Percentiles rank a stretch among this genome's conserved stretches.
Evolutionary conservation across 2,329 filamentous ascomycete species (phyloP).

Genomic region (Penicillium sp.): DNA sequence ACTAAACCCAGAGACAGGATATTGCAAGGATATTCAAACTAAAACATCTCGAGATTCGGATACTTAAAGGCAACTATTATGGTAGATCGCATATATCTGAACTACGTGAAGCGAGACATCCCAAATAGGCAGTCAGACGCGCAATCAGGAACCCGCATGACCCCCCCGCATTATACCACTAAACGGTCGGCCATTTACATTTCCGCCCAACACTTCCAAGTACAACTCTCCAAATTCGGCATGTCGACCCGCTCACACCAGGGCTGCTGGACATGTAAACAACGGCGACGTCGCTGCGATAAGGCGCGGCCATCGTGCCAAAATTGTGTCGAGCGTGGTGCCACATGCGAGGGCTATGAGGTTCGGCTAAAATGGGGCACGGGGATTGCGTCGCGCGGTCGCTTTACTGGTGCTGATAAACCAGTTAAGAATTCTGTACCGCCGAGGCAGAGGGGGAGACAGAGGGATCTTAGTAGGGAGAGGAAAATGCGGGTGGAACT

Average conservation of each 20-base stretch:
- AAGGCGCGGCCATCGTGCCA: conserved; percentile 25
- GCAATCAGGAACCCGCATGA: neutral
- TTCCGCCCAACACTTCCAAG: neutral
- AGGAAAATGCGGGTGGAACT: conserved; percentile 5
- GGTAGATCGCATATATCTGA: neutral
- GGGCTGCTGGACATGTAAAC: conserved; percentile 35
- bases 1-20: no score
- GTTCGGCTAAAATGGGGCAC: conserved; percentile 31
- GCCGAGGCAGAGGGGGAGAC: conserved; percentile 24
- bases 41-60: no score
- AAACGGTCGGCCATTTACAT: neutral
- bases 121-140: neutral
- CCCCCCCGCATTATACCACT: neutral
- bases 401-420: conserved; percentile 30
- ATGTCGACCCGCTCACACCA: conserved; percentile 33
- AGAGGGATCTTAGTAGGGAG: conserved; percentile 25
- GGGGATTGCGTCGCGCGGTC: conserved; percentile 34
- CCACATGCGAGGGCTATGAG: conserved; percentile 32
- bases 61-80: no score
- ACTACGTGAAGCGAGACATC: neutral
- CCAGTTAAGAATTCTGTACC: conserved; percentile 26
- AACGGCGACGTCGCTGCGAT: conserved; percentile 30
- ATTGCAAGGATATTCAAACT: no score
- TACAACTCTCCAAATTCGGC: conserved; percentile 11
- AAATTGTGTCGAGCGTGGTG: conserved; percentile 23